Evolutionary conservation across 2,329 filamentous ascomycete genomes (phyloP).

Genomic region (Neofusicoccum kwambonambiense): DNA sequence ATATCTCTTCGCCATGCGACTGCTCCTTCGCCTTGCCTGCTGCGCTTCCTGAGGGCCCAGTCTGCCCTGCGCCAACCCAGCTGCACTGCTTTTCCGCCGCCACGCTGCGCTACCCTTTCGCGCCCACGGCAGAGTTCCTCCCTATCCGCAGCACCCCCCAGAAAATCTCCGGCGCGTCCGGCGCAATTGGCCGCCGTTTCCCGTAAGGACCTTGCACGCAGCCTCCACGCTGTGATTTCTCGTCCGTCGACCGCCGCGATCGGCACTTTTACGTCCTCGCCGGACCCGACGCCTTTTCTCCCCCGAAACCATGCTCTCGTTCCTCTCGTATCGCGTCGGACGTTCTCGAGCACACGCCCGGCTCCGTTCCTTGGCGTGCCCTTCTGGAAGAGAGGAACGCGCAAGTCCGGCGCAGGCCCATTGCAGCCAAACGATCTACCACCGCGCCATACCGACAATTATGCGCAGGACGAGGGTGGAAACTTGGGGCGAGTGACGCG

Average conservation of each 20-base stretch:
- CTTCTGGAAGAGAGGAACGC: conserved; percentile 30
- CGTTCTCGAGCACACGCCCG: conserved; percentile 24
- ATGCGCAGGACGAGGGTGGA: conserved; percentile 53
- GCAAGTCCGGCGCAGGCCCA: conserved; percentile 44
- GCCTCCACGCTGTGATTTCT: neutral
- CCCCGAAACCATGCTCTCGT: too few species aligned
- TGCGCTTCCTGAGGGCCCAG: conserved; percentile 39
- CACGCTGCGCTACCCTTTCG: neutral
- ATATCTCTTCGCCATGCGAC: conserved; percentile 31
- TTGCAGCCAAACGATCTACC: conserved; percentile 15
- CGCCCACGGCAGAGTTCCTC: neutral
- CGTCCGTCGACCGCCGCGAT: neutral
- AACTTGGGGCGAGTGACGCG: conserved; percentile 70
- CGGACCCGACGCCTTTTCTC: neutral
- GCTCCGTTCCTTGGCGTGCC: conserved; percentile 22
- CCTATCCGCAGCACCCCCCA: neutral
- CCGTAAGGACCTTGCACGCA: neutral
- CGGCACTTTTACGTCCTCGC: neutral
- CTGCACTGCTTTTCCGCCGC: neutral
- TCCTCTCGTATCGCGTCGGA: conserved; percentile 10
- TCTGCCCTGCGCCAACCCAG: conserved; percentile 18
- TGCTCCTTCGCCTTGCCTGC: conserved; percentile 36
- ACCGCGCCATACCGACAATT: neutral
- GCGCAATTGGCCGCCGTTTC: neutral
- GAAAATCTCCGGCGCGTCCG: neutral